Base-by-base conservation (phyloP, 331 rosid species). In the Pyrus hybrid region DNA sequence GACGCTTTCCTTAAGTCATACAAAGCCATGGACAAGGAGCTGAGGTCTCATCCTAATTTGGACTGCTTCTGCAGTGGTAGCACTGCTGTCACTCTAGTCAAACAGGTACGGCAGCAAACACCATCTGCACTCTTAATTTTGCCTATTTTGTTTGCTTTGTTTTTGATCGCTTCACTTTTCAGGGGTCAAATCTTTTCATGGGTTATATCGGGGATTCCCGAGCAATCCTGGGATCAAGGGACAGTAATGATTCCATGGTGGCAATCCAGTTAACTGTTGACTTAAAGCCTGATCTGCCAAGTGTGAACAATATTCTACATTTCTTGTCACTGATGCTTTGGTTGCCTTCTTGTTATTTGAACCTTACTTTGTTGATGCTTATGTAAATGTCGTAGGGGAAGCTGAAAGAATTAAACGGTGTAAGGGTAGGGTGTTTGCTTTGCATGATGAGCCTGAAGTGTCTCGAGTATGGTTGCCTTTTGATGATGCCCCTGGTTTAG, bases 371-470 rank as follows among this genome's bases (percentile, higher is more conserved):
- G 61, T 41, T 69, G 70, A 75, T 76, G 47, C 67, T 41, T 16
- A 13, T 57, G 43, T 64, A 74, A 45, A 63, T 80, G 18, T 80
- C 66, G 13, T 13, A 92, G 99, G 84, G 84, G 99, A 94, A 85
- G 96, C 95, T 3, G 99, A 94, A 83, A 90, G 99, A 82, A 94
- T 94, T 26, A 90, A 90, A 81, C 77, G 73, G 32, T 94, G 97
- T 70, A 92, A 86, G 77, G 99, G 97, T 56, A 87, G 99, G 79
- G 97, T 92, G 35, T 94, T 94, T 86, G 93, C 97, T 63, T 72
- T 94, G 87, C 96, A 94, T 80, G 99, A 94, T 83, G 99, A 94
- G 70, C 99, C 99, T 66, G 97, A 89, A 89, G 99, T 94, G 72
- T 79, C 87, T 37, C 84, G 99, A 82, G 97, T 94, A 17, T 94